A percentile compares a stretch with the other conserved stretches of the same genome.
phyloP scores from a whole-genome alignment of 2,329 filamentous ascomycete species.

The Claviceps digitariae region DNA sequence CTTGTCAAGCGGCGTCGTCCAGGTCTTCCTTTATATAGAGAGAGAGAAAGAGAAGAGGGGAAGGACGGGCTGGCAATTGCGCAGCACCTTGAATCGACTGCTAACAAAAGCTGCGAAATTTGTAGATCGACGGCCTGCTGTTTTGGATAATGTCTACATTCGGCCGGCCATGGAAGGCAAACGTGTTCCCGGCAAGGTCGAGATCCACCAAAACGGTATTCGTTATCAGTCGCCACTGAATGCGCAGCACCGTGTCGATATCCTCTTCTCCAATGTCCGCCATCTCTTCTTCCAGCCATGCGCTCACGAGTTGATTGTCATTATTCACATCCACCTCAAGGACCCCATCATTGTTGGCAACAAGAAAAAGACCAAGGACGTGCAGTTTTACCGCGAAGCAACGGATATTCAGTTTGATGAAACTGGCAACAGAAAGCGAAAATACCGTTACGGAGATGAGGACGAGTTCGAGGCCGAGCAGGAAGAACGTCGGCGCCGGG shows the following conservation, averaged over 20 bases:
- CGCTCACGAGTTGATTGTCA: constrained; percentile 88
- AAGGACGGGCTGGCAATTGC: too few relatives aligned
- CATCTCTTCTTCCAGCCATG: constrained; percentile 98
- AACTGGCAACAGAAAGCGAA: constrained; percentile 93
- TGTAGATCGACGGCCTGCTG: constrained; percentile 71
- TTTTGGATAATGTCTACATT: constrained; percentile 89
- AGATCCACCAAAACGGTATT: constrained; percentile 98
- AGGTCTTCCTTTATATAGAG: background rate
- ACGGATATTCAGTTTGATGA: constrained; percentile 99
- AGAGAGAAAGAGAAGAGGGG: too few relatives aligned
- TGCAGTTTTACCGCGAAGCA: constrained; percentile 95
- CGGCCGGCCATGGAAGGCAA: constrained; percentile 94
- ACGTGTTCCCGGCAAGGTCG: constrained; percentile 85
- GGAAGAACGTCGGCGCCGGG: constrained; percentile 80
- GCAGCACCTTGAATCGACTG: background rate
- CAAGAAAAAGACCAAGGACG: constrained; percentile 94
- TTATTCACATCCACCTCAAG: constrained; percentile 95
- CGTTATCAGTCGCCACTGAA: constrained; percentile 77
- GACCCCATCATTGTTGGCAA: constrained; percentile 97
- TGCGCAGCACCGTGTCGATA: constrained; percentile 73
- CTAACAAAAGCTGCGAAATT: background rate
- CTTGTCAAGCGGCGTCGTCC: background rate
- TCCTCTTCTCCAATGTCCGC: constrained; percentile 96
- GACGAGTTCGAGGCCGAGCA: constrained; percentile 98
- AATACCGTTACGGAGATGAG: constrained; percentile 94